Base-by-base conservation (phyloP, 108 stramenopile species). In the Schizochytrium sp. region DNA sequence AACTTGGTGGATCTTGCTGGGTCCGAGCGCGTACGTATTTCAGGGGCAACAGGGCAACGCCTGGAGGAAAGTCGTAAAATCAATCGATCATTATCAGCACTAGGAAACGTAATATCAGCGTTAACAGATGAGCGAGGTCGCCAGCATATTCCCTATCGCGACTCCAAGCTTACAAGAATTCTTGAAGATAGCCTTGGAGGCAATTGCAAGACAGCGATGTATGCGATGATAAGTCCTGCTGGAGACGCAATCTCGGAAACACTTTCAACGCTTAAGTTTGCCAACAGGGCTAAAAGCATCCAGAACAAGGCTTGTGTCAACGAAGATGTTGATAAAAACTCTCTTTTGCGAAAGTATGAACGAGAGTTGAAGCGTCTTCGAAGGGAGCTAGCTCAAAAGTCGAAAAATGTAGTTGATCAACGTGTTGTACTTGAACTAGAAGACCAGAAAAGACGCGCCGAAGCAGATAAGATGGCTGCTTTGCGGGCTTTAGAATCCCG, bases 161-260 rank as follows among this genome's bases (percentile, higher is more conserved):
- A 92, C 69, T 88, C 91, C 49, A 95, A 95, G 91, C 94, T 95
- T 41, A 95, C 94, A 10, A 56, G 94, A 10, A 93, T 95, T 40
- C 88, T 95, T 17, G 94, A 95, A 69, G 94, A 91, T 41, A 60
- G 56, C 15, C 61, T 92, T 12, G 93, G 91, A 28, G 90, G 91
- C 4, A 95, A 95, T 87, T 95, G 95, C 87, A 94, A 94, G 89
- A 95, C 95, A 42, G 94, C 94, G 41, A 94, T 95, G 95, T 93
- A 94, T 90, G 95, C 94, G 12, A 95, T 94, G 94, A 92, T 95
- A 72, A 89, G 88, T 57, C 95, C 95, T 13, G 94, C 94, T 17
- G 76, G 92, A 13, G 94, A 94, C 88, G 92, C 94, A 50, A 92
- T 94, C 90, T 64, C 88, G 12, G 93, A 93, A 72, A 87, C 89